Evolutionary conservation across 1,284 basidiomycete genomes (phyloP).

Genomic region (Rhodofomes roseus): DNA sequence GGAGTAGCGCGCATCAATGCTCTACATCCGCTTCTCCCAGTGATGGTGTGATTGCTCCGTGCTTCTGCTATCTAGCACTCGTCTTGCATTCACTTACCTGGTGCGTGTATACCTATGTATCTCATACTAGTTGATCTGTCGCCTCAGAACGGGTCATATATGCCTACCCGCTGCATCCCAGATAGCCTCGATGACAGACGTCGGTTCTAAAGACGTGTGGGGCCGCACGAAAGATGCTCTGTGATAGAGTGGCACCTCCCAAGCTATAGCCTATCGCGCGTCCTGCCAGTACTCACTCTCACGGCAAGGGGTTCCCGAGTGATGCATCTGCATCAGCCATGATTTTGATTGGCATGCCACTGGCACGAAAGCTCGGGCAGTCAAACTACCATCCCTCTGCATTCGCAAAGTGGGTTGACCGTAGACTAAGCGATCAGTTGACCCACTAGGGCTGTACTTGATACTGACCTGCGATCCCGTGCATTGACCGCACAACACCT

Average conservation of each 20-base stretch:
- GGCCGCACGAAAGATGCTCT: too few species aligned
- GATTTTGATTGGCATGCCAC: not conserved
- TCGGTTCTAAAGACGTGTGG: too few species aligned
- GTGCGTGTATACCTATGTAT: not conserved
- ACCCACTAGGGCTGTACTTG: too few species aligned
- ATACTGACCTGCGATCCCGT: too few species aligned
- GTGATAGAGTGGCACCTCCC: too few species aligned
- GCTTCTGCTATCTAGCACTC: too few species aligned
- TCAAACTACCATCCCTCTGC: too few species aligned
- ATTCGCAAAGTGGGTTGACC: too few species aligned
- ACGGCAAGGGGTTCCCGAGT: not conserved
- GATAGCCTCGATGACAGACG: not conserved
- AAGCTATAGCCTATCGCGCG: not conserved
- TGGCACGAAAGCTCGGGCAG: too few species aligned
- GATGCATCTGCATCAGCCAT: not conserved
- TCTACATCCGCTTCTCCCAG: not conserved
- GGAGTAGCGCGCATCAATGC: not conserved
- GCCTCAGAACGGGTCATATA: not conserved
- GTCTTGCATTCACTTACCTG: too few species aligned
- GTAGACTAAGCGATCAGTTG: too few species aligned
- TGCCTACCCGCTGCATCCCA: not conserved
- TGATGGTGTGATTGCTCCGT: not conserved
- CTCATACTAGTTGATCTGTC: not conserved
- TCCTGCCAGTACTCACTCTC: not conserved
- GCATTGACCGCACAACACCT: too few species aligned